Conservation (phyloP, 2,329 filamentous ascomycete species). For the Davidsoniella australis region DNA sequence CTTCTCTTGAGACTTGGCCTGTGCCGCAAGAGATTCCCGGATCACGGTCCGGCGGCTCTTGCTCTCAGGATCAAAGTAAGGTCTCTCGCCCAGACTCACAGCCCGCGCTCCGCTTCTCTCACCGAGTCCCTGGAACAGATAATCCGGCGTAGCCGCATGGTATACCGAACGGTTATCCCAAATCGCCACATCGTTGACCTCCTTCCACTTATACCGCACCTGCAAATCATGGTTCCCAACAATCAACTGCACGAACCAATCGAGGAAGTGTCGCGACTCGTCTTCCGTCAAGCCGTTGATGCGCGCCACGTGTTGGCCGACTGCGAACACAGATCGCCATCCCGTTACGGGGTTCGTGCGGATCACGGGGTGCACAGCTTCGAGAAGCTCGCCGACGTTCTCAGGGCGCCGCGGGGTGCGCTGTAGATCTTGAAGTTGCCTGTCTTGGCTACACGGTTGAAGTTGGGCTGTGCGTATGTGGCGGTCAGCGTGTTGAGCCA, state of each 20-base stretch:
- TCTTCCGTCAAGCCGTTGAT: conserved; percentile 33
- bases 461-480: conserved; percentile 33
- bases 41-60: conserved; percentile 15
- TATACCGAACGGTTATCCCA: conserved; percentile 42
- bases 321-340: conserved; percentile 37
- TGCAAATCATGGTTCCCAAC: conserved; percentile 40
- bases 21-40: not conserved
- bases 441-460: conserved; percentile 28
- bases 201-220: conserved; percentile 28
- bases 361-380: conserved; percentile 35
- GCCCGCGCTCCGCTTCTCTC: conserved; percentile 31
- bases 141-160: conserved; percentile 37
- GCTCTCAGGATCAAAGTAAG: conserved; percentile 33
- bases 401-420: conserved; percentile 29
- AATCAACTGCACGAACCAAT: conserved; percentile 34
- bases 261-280: conserved; percentile 30
- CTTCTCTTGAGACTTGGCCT: not conserved
- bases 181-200: conserved; percentile 28
- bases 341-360: conserved; percentile 41
- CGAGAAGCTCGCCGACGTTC: conserved; percentile 30
- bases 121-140: conserved; percentile 27
- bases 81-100: conserved; percentile 35
- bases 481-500: conserved; percentile 44
- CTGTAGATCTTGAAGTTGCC: conserved; percentile 30
- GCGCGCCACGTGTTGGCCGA: conserved; percentile 31